Percentiles rank a stretch among this genome's conserved stretches.
Evolutionary conservation across 2,329 filamentous ascomycete genomes (phyloP).

Genomic region (Ophiostoma sp.): DNA sequence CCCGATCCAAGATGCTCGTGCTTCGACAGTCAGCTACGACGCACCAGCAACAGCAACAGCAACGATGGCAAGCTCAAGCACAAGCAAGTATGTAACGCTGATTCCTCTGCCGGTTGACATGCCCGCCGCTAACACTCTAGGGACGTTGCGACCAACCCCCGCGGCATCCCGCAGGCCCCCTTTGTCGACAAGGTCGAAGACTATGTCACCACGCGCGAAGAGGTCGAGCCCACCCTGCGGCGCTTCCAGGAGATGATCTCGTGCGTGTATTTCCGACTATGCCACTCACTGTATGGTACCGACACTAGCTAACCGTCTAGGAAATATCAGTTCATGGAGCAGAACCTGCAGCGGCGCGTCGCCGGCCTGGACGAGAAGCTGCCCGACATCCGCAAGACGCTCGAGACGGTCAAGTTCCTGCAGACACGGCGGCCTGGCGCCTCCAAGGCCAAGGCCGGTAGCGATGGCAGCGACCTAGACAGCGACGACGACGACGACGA

Average conservation of each 20-base stretch:
- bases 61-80: constrained; percentile 9
- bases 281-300: no score
- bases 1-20: neutral
- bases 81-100: neutral
- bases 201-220: constrained; percentile 70
- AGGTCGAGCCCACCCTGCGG: constrained; percentile 74
- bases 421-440: constrained; percentile 38
- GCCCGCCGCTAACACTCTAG: neutral
- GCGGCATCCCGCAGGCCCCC: constrained; percentile 76
- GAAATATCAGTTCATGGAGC: constrained; percentile 99
- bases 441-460: neutral
- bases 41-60: neutral
- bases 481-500: constrained; percentile 9
- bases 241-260: constrained; percentile 93
- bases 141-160: constrained; percentile 63
- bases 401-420: constrained; percentile 85
- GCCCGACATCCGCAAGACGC: constrained; percentile 91
- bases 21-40: neutral
- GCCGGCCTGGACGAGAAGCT: constrained; percentile 87
- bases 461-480: constrained; percentile 14
- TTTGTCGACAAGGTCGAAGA: constrained; percentile 87
- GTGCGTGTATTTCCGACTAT: no score
- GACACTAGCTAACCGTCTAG: no score
- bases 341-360: constrained; percentile 80
- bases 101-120: neutral